Base-by-base conservation (phyloP, 2,329 filamentous ascomycete species). In the Neodidymelliopsis sp. region DNA sequence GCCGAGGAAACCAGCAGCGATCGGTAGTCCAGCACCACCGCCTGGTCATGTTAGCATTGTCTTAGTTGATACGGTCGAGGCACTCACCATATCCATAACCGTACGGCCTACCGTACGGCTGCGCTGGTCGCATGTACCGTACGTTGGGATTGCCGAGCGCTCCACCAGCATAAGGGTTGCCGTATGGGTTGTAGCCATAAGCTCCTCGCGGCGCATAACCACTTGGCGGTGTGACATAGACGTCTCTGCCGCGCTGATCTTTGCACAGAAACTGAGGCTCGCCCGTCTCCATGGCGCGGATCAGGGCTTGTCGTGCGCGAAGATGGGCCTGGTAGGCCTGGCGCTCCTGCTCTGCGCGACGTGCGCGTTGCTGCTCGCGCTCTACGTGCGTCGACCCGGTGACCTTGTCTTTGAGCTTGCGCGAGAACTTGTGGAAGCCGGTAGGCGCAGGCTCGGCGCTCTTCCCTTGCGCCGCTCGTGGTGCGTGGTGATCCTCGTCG, bases 381-480 rank as follows among this genome's bases (percentile, higher is more conserved):
- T 86, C 71, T 18, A 78, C 71, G 63, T 85, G 83, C 4, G 82
- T 84, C 4, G 77, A 79, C 12, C 75, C 72, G 0, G 84, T 86
- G 12, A 85, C 58, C 56, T 80, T 81, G 67, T 86, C 82, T 63
- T 86, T 86, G 55, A 86, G 69, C 42, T 78, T 81, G 46, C 83
- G 77, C 1, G 81, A 82, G 16, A 84, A 75, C 40, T 74, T 76
- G 33, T 74, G 71, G 25, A 75, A 67, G 11, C 70, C 70, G 7
- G 67, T 72, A 29, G 66, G 68, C 46, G 61, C 56, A 28, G 40
- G 62, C 34, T 57, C 30, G 2, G 42, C 25, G 30, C 28, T 44
- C 54, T 18, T 43, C 12, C 27, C 45, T 23, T 31, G 50, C 22
- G 37, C 27, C 16, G 41, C 34, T 29, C 29, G 47, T 19, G 43